A percentile compares a stretch with the other conserved stretches of the same genome.
phyloP scores from a whole-genome alignment of 2,329 filamentous ascomycete genomes.

The Conoideocrella luteorostrata region DNA sequence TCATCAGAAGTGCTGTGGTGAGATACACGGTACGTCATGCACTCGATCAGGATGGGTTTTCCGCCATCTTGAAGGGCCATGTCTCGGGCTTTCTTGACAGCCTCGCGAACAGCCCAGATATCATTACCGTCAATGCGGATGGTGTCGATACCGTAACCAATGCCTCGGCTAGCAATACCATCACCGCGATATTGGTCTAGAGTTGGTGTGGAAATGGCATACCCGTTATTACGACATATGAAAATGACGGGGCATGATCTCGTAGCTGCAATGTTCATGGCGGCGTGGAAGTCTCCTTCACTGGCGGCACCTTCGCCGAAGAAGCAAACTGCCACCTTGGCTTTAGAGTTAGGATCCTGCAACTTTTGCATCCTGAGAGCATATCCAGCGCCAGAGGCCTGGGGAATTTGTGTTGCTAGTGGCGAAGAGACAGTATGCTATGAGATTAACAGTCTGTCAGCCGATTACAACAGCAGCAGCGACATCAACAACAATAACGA shows the following conservation, averaged over 20 bases:
- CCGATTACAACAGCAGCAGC: too few relatives aligned
- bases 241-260: constrained; percentile 82
- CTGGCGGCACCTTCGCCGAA: constrained; percentile 88
- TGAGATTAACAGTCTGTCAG: neutral
- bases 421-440: constrained; percentile 80
- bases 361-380: constrained; percentile 75
- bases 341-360: constrained; percentile 61
- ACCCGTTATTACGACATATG: constrained; percentile 89
- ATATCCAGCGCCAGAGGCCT: constrained; percentile 81
- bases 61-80: constrained; percentile 78
- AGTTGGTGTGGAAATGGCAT: constrained; percentile 83
- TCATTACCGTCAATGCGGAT: constrained; percentile 93
- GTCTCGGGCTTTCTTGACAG: constrained; percentile 67
- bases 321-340: constrained; percentile 71
- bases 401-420: constrained; percentile 81
- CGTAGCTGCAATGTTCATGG: constrained; percentile 85
- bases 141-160: constrained; percentile 91
- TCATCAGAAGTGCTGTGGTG: constrained; percentile 97
- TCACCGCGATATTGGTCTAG: constrained; percentile 88
- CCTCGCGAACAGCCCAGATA: constrained; percentile 80
- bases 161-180: constrained; percentile 78
- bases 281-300: constrained; percentile 88
- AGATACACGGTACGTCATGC: constrained; percentile 96
- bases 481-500: too few relatives aligned
- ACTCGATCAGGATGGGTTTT: constrained; percentile 80